These are phyloP conservation scores for Fusarium xylarioides DNA, from an alignment of 2,329 filamentous ascomycete genomes.

Conservation along the genomic window DNA sequence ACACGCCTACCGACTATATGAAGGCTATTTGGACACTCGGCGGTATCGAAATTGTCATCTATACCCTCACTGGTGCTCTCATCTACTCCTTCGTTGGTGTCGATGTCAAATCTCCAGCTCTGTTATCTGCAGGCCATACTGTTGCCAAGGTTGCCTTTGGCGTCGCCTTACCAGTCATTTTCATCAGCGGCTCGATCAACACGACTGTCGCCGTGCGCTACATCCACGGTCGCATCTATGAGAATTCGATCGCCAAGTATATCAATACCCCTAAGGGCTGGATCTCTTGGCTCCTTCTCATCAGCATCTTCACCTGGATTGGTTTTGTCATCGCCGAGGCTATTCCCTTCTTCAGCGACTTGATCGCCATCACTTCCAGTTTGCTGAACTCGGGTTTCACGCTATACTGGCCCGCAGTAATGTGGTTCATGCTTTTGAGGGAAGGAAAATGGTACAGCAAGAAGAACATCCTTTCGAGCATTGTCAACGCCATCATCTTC, in stretches of 20 bases:
- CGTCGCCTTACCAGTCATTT: conserved; percentile 72
- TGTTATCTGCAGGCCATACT: conserved; percentile 65
- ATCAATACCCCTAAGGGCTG: conserved; percentile 45
- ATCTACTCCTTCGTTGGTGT: conserved; percentile 73
- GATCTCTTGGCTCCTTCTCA: conserved; percentile 66
- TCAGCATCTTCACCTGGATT: conserved; percentile 59
- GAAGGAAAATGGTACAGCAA: conserved; percentile 37
- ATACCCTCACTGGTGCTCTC: conserved; percentile 69
- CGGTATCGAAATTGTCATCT: conserved; percentile 66
- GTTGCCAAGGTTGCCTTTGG: conserved; percentile 51
- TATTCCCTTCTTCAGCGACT: conserved; percentile 75
- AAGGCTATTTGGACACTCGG: conserved; percentile 68
- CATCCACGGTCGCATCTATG: conserved; percentile 47
- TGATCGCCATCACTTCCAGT: conserved; percentile 62
- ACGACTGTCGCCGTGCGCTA: conserved; percentile 56
- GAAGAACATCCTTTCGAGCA: conserved; percentile 19
- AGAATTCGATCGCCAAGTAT: conserved; percentile 33
- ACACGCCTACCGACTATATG: conserved; percentile 51
- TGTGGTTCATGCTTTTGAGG: conserved; percentile 51
- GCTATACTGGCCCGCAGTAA: conserved; percentile 51
- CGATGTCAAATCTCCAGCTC: conserved; percentile 68
- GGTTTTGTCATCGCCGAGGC: conserved; percentile 65
- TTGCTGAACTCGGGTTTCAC: conserved; percentile 56
- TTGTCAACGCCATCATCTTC: conserved; percentile 31
- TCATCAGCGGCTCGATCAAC: conserved; percentile 72